These are phyloP conservation scores for Populus euphratica DNA, from an alignment of 345 rosid genomes.

Conservation along the genomic window DNA sequence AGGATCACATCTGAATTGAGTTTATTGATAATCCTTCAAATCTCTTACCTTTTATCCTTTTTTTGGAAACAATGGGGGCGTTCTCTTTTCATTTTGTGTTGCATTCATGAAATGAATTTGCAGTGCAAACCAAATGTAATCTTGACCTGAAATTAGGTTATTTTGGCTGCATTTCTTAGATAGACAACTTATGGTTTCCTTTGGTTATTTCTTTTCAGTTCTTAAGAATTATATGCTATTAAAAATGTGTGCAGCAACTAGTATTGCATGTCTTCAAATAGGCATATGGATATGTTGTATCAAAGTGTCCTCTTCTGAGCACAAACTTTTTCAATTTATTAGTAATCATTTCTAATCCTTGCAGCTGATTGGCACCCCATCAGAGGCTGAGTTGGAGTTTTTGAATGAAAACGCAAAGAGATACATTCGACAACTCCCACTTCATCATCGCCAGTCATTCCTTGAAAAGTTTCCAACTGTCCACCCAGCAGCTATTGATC, in stretches of 20 bases:
- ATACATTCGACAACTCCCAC: conserved; percentile 61
- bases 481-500: conserved; percentile 69
- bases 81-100: background rate
- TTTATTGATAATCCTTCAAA: background rate
- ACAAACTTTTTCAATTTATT: conserved; percentile 7
- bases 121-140: background rate
- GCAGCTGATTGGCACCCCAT: conserved; percentile 85
- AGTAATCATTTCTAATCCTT: conserved; percentile 15
- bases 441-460: conserved; percentile 60
- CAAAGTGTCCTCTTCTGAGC: background rate
- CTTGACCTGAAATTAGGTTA: background rate
- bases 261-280: background rate
- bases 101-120: background rate
- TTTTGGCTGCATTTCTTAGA: background rate
- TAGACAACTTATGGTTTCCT: background rate
- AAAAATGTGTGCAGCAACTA: background rate
- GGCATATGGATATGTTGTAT: background rate
- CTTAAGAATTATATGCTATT: background rate
- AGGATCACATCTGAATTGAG: background rate
- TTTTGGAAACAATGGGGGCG: background rate
- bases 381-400: conserved; percentile 71
- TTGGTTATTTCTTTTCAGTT: background rate
- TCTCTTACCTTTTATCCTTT: background rate
- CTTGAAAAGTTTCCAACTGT: conserved; percentile 66
- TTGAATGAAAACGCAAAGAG: conserved; percentile 77